Conservation (phyloP, 2,329 filamentous ascomycete species). For the Beauveria asiatica region DNA sequence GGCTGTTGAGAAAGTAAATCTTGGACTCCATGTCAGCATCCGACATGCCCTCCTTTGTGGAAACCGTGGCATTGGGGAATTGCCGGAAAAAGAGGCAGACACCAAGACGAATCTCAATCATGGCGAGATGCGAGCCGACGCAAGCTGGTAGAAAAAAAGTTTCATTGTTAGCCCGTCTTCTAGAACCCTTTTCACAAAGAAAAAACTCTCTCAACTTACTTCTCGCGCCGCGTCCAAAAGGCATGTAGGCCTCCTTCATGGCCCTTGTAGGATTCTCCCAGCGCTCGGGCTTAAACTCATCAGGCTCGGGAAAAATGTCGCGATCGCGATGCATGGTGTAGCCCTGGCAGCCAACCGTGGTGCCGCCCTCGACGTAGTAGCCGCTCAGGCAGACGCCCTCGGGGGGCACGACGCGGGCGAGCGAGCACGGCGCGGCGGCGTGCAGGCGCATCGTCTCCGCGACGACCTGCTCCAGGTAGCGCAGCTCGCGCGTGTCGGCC, state of each 20-base stretch:
- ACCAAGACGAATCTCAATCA: constrained; percentile 45
- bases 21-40: constrained; percentile 28
- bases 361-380: constrained; percentile 30
- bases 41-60: constrained; percentile 24
- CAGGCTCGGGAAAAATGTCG: constrained; percentile 31
- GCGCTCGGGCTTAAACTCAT: constrained; percentile 24
- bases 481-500: constrained; percentile 20
- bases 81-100: constrained; percentile 43
- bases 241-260: constrained; percentile 40
- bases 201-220: constrained; percentile 19
- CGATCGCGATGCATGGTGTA: constrained; percentile 39
- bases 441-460: constrained; percentile 38
- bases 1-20: constrained; percentile 26
- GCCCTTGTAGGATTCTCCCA: constrained; percentile 27
- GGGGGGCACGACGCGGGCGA: constrained; percentile 32
- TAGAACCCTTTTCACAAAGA: background rate
- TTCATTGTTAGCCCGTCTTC: background rate
- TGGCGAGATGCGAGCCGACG: constrained; percentile 48
- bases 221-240: constrained; percentile 45
- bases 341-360: constrained; percentile 32
- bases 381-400: constrained; percentile 31
- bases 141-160: constrained; percentile 24
- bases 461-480: constrained; percentile 34
- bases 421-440: constrained; percentile 27
- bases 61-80: constrained; percentile 28